Evolutionary conservation across 1,284 basidiomycete genomes (phyloP), one percentile per base, ranked within the genome.

Genomic region (Naganishia liquefaciens): DNA sequence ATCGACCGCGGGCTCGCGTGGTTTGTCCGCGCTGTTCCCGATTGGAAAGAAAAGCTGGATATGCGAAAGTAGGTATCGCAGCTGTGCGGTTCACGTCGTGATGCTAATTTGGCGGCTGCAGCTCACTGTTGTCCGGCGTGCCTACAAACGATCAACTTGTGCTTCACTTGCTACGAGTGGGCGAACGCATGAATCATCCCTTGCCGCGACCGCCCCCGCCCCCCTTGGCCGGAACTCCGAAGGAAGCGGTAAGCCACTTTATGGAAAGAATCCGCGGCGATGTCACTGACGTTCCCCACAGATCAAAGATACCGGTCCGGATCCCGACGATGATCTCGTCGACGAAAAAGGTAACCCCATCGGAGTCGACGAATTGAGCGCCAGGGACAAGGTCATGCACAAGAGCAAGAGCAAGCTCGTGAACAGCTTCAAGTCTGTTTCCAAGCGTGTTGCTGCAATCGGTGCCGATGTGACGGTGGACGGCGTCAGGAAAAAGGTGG

Each of bases 61-160:
- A 72, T 82, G 15, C 71, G 81, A 65, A 82, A 81, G 81, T 82
- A 68, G 67, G 75, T 71, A 13, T 37, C 52, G 67, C 1, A 5
- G 28, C 15, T 28, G 25, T 10, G 23, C 23, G 27, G 27, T 15
- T 33, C 4, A 2, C 2, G 46, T n/a, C 5, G n/a, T 25, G 58
- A 33, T 63, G 64, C 1, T 69, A 63, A 44, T 15, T 0, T 25
- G 49, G 13, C 43, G 28, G n/a, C 4, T 49, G 28, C 54, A 83
- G 82, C 73, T 81, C 82, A 2, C 69, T 85, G 43, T 72, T 84
- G 19, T 80, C 77, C 25, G 79, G 82, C 11, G 83, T 84, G 0
- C 84, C 84, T 3, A 85, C 84, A 52, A 82, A 85, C 68, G 82
- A 83, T 5, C 84, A 85, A 68, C 78, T 85, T 44, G 82, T 82